Percentiles rank a stretch among this genome's conserved stretches.
Evolutionary conservation across 2,329 filamentous ascomycete species (phyloP).

Genomic region (Exophiala phaeomuriformis): DNA sequence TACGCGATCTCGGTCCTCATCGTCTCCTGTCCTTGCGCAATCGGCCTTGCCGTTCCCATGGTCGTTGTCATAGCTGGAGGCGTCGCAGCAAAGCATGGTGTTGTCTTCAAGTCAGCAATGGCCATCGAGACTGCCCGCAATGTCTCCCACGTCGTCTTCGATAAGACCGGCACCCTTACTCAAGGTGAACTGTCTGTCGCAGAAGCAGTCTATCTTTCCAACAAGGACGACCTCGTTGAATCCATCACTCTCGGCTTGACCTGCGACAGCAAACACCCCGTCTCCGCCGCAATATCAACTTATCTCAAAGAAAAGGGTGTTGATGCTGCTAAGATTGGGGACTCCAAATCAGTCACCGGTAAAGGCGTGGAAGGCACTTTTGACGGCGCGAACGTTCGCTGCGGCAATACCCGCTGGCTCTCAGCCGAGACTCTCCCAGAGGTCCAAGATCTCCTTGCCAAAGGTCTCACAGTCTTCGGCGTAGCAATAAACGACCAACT

Average conservation of each 20-base stretch:
- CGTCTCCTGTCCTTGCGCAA: conserved; percentile 71
- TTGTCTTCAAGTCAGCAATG: conserved; percentile 62
- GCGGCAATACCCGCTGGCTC: conserved; percentile 33
- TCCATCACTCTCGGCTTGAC: conserved; percentile 35
- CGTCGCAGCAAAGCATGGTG: conserved; percentile 55
- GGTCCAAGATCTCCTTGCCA: conserved; percentile 32
- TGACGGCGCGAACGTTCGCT: conserved; percentile 5
- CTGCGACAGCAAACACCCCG: conserved; percentile 46
- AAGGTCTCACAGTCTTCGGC: conserved; percentile 50
- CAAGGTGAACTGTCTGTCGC: conserved; percentile 44
- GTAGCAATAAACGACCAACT: conserved; percentile 44
- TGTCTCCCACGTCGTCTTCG: conserved; percentile 62
- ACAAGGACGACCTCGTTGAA: conserved; percentile 2
- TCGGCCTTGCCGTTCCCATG: conserved; percentile 71
- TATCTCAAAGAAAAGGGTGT: conserved; percentile 34
- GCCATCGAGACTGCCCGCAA: conserved; percentile 57
- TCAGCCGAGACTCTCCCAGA: conserved; percentile 29
- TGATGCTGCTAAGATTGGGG: conserved; percentile 20
- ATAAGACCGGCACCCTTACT: conserved; percentile 75
- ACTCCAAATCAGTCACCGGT: conserved; percentile 28
- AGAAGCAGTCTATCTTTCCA: conserved; percentile 27
- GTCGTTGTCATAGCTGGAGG: conserved; percentile 65
- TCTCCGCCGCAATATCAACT: conserved; percentile 44
- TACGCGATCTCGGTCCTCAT: conserved; percentile 66
- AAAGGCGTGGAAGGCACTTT: conserved; percentile 27